Conservation (phyloP, 371 early-diverging fungal species). For the Actinomucor elegans region DNA sequence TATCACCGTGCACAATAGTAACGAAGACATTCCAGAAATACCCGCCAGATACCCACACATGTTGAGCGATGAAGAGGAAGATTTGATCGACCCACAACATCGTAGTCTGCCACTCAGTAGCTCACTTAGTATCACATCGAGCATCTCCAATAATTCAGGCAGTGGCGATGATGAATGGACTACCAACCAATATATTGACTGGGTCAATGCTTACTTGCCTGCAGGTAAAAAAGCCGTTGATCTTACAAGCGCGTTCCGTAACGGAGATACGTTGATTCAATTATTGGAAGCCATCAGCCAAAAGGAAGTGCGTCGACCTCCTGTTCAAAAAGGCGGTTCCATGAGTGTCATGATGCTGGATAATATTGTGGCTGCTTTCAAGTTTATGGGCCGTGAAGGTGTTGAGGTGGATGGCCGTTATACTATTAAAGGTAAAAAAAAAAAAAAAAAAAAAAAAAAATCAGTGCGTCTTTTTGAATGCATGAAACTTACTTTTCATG, state of each 20-base stretch:
- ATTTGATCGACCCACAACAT: constrained; percentile 35
- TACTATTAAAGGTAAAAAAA: constrained; percentile 44
- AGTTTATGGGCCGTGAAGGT: constrained; percentile 64
- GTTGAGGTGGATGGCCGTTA: constrained; percentile 53
- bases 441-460: not conserved
- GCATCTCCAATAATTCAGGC: constrained; percentile 4
- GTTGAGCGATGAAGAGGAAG: constrained; percentile 27
- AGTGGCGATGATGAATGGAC: constrained; percentile 10
- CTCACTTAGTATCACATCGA: constrained; percentile 12
- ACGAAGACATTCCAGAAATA: not conserved
- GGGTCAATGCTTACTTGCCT: constrained; percentile 57
- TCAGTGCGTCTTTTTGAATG: not conserved
- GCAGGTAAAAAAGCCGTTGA: constrained; percentile 38
- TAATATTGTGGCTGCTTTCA: constrained; percentile 61
- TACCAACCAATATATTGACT: constrained; percentile 38
- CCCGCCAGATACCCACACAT: not conserved
- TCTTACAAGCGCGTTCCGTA: constrained; percentile 48
- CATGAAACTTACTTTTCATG: not conserved
- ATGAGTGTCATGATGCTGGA: constrained; percentile 53
- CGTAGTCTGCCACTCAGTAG: constrained; percentile 12
- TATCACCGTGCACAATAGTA: constrained; percentile 12
- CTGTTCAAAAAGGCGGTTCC: constrained; percentile 27
- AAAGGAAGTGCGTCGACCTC: constrained; percentile 47
- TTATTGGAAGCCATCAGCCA: constrained; percentile 54
- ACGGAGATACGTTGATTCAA: constrained; percentile 53